Conservation (phyloP, 306 rosid species). For the Corylus heterophylla region DNA sequence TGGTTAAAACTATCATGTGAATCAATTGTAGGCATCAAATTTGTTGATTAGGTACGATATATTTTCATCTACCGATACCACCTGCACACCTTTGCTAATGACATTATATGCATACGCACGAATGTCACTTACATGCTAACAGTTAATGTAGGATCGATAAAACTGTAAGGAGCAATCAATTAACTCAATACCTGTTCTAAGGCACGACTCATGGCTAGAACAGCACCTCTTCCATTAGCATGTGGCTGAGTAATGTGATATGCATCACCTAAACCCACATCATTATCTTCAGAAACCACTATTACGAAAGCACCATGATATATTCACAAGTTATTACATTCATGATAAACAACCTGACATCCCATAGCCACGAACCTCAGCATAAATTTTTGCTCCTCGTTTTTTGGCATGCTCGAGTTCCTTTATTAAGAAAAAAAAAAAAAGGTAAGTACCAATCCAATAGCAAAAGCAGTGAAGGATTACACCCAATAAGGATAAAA, state of each 20-base stretch:
- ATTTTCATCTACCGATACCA: background rate
- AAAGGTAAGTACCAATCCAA: conserved; percentile 6
- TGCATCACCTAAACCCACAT: conserved; percentile 70
- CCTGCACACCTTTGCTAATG: background rate
- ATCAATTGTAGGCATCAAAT: background rate
- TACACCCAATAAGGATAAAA: conserved; percentile 21
- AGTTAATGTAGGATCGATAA: conserved; percentile 11
- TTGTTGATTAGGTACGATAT: background rate
- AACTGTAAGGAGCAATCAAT: conserved; percentile 3
- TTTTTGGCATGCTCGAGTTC: conserved; percentile 86
- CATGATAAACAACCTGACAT: conserved; percentile 65
- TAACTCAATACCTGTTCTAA: conserved; percentile 65
- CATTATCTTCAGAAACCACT: conserved; percentile 28
- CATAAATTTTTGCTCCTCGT: conserved; percentile 86
- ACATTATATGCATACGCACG: background rate
- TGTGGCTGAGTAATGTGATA: conserved; percentile 94
- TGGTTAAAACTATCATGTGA: background rate
- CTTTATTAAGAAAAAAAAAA: conserved; percentile 35
- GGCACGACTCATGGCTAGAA: conserved; percentile 88
- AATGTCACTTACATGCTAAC: conserved; percentile 10
- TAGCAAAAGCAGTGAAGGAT: conserved; percentile 6
- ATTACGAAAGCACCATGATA: conserved; percentile 13
- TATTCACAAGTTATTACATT: conserved; percentile 21
- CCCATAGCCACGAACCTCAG: conserved; percentile 93
- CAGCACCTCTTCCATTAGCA: conserved; percentile 85